A percentile compares a stretch with the other conserved stretches of the same genome.
Evolutionary conservation across 805 yeast genomes (phyloP).

Genomic region (Metschnikowia cerradonensis): DNA sequence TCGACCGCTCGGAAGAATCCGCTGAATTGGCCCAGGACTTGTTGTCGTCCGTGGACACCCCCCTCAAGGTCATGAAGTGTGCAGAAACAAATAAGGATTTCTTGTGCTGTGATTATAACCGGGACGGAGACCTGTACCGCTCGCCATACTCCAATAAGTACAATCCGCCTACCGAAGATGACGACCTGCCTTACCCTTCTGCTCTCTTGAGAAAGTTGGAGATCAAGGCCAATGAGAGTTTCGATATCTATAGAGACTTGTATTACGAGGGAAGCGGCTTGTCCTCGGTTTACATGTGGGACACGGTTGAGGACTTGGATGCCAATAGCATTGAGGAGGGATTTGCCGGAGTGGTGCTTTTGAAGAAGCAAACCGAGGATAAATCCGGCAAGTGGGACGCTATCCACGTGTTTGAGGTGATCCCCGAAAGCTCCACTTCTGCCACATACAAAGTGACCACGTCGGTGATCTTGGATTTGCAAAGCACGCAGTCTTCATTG

Average conservation of each 20-base stretch:
- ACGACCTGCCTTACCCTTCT: slow-evolving; percentile 64
- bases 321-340: slow-evolving; percentile 41
- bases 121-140: slow-evolving; percentile 90
- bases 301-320: slow-evolving; percentile 55
- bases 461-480: slow-evolving; percentile 76
- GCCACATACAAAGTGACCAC: slow-evolving; percentile 72
- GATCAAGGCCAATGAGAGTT: slow-evolving; percentile 78
- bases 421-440: slow-evolving; percentile 34
- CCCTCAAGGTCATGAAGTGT: slow-evolving; percentile 56
- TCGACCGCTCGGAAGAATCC: slow-evolving; percentile 20
- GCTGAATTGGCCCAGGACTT: slow-evolving; percentile 79
- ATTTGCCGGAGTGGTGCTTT: slow-evolving; percentile 87
- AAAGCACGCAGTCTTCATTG: slow-evolving; percentile 16
- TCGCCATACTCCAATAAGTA: slow-evolving; percentile 88
- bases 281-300: slow-evolving; percentile 90
- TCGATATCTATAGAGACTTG: slow-evolving; percentile 87
- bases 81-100: slow-evolving; percentile 57
- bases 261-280: slow-evolving; percentile 90
- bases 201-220: slow-evolving; percentile 67
- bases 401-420: slow-evolving; percentile 85
- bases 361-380: slow-evolving; percentile 64
- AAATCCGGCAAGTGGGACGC: slow-evolving; percentile 78
- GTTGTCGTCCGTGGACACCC: slow-evolving; percentile 82
- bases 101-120: slow-evolving; percentile 87
- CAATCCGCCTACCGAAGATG: slow-evolving; percentile 46